Evolutionary conservation across 192 early-diverging fungal genomes (phyloP).

Genomic region (Hyaloraphidium curvatum): DNA sequence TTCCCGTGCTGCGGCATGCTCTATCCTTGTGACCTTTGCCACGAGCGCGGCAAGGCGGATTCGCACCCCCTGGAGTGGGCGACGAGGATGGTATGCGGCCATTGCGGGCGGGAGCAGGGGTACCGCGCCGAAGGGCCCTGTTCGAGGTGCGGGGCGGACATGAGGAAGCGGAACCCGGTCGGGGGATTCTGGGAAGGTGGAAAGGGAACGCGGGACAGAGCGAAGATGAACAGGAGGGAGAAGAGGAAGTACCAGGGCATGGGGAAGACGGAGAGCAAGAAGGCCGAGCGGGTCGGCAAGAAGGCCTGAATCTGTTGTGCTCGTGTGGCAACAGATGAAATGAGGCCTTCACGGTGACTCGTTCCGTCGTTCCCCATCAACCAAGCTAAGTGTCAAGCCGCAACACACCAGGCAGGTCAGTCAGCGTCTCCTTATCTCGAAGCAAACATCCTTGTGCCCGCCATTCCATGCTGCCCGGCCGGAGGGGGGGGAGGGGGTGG

Average conservation of each 20-base stretch:
- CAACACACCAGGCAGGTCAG: no score
- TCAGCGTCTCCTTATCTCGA: no score
- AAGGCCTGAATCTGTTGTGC: no score
- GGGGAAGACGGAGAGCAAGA: conserved; percentile 28
- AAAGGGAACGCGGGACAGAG: conserved; percentile 51
- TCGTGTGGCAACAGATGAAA: no score
- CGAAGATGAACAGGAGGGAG: conserved; percentile 59
- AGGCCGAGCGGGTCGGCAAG: conserved; percentile 6
- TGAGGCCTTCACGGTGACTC: no score
- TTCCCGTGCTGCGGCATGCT: conserved; percentile 79
- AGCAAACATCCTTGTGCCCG: no score
- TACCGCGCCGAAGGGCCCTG: conserved; percentile 24
- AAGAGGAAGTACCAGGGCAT: conserved; percentile 35
- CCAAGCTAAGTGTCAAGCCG: no score
- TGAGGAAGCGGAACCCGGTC: conserved; percentile 13
- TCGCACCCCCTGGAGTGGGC: conserved; percentile 49
- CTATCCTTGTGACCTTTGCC: conserved; percentile 68
- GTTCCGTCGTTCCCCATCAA: no score
- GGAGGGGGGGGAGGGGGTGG: no score
- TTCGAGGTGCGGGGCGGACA: conserved; percentile 42
- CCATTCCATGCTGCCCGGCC: no score
- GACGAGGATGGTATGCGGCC: conserved; percentile 64
- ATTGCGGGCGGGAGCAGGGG: conserved; percentile 60
- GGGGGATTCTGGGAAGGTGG: conserved; percentile 80
- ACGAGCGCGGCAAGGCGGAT: conserved; percentile 43